Evolutionary conservation across 169 alveolate genomes (phyloP).

Genomic region (Miamiensis avidus): DNA sequence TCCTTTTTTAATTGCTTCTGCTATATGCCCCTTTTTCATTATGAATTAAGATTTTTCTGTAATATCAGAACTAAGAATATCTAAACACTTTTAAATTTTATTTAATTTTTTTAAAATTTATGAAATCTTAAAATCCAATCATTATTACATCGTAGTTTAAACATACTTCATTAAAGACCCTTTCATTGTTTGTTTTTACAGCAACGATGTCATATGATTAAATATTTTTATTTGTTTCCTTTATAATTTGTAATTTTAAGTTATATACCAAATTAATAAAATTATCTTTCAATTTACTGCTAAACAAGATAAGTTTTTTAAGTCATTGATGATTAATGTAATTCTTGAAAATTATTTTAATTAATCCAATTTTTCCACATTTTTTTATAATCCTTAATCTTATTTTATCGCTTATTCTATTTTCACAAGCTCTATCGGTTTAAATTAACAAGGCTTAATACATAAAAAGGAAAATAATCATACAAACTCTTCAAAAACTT

Average conservation of each 20-base stretch:
- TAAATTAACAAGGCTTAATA: background rate
- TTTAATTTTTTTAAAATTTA: no score
- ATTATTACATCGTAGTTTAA: background rate
- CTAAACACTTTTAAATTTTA: background rate
- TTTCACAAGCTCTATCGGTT: background rate
- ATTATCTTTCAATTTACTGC: background rate
- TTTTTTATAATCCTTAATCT: background rate
- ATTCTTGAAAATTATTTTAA: background rate
- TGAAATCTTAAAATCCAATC: background rate
- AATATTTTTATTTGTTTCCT: background rate
- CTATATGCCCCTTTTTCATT: background rate
- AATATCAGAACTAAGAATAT: background rate
- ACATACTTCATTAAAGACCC: background rate
- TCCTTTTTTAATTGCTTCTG: background rate
- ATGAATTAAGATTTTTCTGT: background rate
- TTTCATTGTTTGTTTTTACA: background rate
- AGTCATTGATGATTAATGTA: background rate
- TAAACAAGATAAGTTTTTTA: background rate
- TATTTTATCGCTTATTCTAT: no score
- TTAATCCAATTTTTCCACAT: background rate
- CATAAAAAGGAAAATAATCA: no score
- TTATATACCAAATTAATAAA: no score
- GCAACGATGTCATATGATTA: background rate
- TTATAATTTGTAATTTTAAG: no score
- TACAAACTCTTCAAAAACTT: background rate